phyloP scores from a whole-genome alignment of 805 yeast species.

The Candida parachauliodes region DNA sequence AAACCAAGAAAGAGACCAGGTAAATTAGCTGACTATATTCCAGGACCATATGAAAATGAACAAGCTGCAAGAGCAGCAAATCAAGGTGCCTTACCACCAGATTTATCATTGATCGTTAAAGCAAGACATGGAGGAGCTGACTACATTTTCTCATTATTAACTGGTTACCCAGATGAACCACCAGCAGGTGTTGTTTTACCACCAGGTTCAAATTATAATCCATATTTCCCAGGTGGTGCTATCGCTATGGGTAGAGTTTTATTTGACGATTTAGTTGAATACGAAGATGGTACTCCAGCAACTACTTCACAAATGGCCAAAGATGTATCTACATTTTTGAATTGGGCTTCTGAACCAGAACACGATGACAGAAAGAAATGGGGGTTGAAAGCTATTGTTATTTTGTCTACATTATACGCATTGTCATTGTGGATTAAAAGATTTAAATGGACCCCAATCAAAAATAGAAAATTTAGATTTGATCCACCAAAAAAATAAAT shows the following conservation, averaged over 20 bases:
- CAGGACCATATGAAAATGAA: conserved; percentile 95
- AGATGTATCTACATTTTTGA: conserved; percentile 92
- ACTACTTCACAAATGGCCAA: conserved; percentile 99
- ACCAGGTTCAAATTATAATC: conserved; percentile 95
- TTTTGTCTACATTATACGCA: conserved; percentile 74
- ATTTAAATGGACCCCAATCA: conserved; percentile 96
- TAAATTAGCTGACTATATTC: conserved; percentile 92
- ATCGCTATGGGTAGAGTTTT: conserved; percentile 99
- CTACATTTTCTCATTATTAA: conserved; percentile 89
- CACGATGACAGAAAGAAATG: conserved; percentile 96
- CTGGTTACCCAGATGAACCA: conserved; percentile 98
- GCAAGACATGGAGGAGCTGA: conserved; percentile 99
- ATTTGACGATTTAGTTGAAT: conserved; percentile 96
- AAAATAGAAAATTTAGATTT: conserved; percentile 90
- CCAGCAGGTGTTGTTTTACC: conserved; percentile 96
- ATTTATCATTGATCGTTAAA: conserved; percentile 92
- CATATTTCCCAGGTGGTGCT: conserved; percentile 99
- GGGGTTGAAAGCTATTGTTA: conserved; percentile 89
- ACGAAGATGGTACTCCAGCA: conserved; percentile 98
- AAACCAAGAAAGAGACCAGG: conserved; percentile 98
- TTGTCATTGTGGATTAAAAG: conserved; percentile 89
- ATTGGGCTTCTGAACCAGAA: conserved; percentile 99
- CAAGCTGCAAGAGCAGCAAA: conserved; percentile 99
- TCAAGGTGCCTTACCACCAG: conserved; percentile 99
- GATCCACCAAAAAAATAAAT: conserved; percentile 75